Percentiles rank a stretch among this genome's conserved stretches.
Evolutionary conservation across 2,329 filamentous ascomycete genomes (phyloP).

Genomic region (Ceratocystis alfenasii): DNA sequence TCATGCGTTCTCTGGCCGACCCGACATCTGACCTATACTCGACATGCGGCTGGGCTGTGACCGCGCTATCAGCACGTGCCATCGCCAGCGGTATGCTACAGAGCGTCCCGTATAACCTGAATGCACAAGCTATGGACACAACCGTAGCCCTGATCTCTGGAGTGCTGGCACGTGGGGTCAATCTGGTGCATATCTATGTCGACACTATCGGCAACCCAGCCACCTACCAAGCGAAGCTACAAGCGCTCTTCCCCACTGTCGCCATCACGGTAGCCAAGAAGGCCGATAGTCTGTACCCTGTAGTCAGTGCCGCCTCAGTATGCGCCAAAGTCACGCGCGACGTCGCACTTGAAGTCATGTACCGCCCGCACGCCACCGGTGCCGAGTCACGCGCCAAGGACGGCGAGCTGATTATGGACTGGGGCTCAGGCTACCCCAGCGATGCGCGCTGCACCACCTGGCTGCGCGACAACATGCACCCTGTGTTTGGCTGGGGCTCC

Average conservation of each 20-base stretch:
- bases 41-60: conserved; percentile 70
- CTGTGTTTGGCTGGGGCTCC: conserved; percentile 85
- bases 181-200: conserved; percentile 81
- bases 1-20: conserved; percentile 61
- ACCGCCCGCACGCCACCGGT: conserved; percentile 35
- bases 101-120: conserved; percentile 69
- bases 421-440: conserved; percentile 91
- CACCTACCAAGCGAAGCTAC: conserved; percentile 72
- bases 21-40: conserved; percentile 37
- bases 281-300: conserved; percentile 83
- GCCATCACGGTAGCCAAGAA: conserved; percentile 75
- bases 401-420: conserved; percentile 34
- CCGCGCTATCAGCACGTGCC: conserved; percentile 69
- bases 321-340: conserved; percentile 95
- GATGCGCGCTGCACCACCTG: conserved; percentile 70
- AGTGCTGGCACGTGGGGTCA: conserved; percentile 65
- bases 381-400: conserved; percentile 28
- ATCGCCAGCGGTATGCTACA: conserved; percentile 70
- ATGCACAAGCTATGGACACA: conserved; percentile 89
- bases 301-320: conserved; percentile 84
- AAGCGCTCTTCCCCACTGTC: conserved; percentile 68
- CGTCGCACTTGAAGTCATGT: conserved; percentile 71
- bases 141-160: conserved; percentile 71
- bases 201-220: conserved; percentile 82
- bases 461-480: conserved; percentile 79